These are phyloP conservation scores for Pleurotus eryngii DNA, from an alignment of 768 basidiomycete species.

Conservation along the genomic window DNA sequence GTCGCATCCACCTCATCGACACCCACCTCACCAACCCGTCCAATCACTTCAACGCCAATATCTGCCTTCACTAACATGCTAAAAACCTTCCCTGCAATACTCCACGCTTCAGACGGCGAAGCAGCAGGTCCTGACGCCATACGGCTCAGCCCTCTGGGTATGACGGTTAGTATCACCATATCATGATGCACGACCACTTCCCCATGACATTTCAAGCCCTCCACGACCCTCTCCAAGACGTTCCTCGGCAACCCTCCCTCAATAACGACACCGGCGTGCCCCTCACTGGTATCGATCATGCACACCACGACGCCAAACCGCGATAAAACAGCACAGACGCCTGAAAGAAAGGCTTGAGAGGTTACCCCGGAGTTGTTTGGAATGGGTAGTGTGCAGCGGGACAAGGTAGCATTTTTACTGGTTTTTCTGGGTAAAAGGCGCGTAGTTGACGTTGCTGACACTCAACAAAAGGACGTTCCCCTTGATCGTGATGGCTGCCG, in stretches of 20 bases:
- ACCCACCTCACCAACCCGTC: slow-evolving; percentile 2
- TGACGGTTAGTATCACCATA: slow-evolving; percentile 1
- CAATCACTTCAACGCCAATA: neutral
- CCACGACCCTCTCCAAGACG: neutral
- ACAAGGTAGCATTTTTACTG: neutral
- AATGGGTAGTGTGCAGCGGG: neutral
- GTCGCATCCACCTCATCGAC: slow-evolving; percentile 6
- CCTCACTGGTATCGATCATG: slow-evolving; percentile 1
- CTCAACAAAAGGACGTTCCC: neutral
- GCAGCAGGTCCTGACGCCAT: neutral
- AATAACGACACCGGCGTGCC: slow-evolving; percentile 4
- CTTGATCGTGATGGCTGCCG: slow-evolving; percentile 1
- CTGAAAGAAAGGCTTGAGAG: neutral
- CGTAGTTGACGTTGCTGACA: neutral
- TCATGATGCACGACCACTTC: slow-evolving; percentile 2
- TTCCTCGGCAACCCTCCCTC: slow-evolving; percentile 1
- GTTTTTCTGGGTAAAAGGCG: too few species aligned
- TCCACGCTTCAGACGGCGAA: neutral
- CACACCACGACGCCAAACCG: slow-evolving; percentile 1
- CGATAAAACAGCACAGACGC: slow-evolving; percentile 1
- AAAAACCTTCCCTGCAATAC: neutral
- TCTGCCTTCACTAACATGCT: neutral
- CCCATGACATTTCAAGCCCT: neutral
- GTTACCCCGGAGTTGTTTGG: too few species aligned
- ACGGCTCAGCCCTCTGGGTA: neutral